A percentile compares a stretch with the other conserved stretches of the same genome.
Conservation (phyloP, 1,139 yeast species). For the Debaryomyces subglobosus region DNA sequence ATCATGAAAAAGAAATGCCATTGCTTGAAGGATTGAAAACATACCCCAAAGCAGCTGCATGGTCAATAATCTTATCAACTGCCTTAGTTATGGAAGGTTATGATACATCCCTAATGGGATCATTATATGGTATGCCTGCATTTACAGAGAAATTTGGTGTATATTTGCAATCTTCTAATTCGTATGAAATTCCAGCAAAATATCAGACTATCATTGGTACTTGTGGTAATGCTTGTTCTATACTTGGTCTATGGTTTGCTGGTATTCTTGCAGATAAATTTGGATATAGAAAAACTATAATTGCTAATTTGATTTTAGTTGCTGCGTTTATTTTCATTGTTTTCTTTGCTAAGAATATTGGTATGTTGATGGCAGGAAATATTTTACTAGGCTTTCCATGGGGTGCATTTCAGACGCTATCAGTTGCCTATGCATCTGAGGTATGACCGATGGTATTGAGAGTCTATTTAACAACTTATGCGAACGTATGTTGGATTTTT, state of each 20-base stretch:
- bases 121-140: slow-evolving; percentile 43
- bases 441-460: slow-evolving; percentile 53
- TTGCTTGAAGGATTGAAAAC: slow-evolving; percentile 45
- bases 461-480: slow-evolving; percentile 50
- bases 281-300: slow-evolving; percentile 50
- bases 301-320: slow-evolving; percentile 35
- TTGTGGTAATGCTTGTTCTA: slow-evolving; percentile 48
- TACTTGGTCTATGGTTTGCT: slow-evolving; percentile 47
- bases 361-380: slow-evolving; percentile 48
- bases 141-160: slow-evolving; percentile 39
- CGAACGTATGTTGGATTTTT: slow-evolving; percentile 52
- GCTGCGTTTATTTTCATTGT: slow-evolving; percentile 49
- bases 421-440: slow-evolving; percentile 57
- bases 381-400: slow-evolving; percentile 51
- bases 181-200: slow-evolving; percentile 44
- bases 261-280: slow-evolving; percentile 48
- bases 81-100: slow-evolving; percentile 51
- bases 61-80: slow-evolving; percentile 43
- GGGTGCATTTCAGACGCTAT: slow-evolving; percentile 55
- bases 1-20: slow-evolving; percentile 45
- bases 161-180: slow-evolving; percentile 26
- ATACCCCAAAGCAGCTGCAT: slow-evolving; percentile 44
- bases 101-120: slow-evolving; percentile 39
- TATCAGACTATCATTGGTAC: slow-evolving; percentile 53
- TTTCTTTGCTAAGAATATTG: slow-evolving; percentile 48